Evolutionary conservation across 768 basidiomycete species (phyloP).

Genomic region (Leucosporidium yakuticum): DNA sequence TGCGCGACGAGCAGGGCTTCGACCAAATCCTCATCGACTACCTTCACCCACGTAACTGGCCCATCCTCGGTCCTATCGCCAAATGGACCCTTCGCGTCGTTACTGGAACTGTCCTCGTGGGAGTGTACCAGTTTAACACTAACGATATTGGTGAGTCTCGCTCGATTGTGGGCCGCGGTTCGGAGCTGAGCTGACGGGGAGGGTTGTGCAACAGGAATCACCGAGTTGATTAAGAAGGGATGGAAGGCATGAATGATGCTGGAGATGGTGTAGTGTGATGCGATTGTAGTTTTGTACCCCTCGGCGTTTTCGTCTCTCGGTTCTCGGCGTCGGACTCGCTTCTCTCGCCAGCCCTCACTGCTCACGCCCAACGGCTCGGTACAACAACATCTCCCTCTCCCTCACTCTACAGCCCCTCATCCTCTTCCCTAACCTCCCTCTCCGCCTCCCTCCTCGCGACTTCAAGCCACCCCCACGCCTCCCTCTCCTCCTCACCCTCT

Average conservation of each 20-base stretch:
- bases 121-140: constrained; percentile 97
- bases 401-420: no score
- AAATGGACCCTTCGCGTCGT: constrained; percentile 72
- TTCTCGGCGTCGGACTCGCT: no score
- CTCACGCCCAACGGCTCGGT: no score
- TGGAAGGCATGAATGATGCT: constrained; percentile 73
- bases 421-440: no score
- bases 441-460: no score
- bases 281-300: no score
- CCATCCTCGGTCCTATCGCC: constrained; percentile 60
- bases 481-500: no score
- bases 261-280: no score
- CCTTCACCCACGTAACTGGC: constrained; percentile 87
- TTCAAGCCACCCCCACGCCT: no score
- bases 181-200: not conserved
- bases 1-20: constrained; percentile 52
- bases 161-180: not conserved
- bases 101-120: constrained; percentile 76
- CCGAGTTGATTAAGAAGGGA: constrained; percentile 71
- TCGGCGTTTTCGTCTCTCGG: no score
- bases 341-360: no score
- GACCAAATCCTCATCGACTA: constrained; percentile 78
- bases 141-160: constrained; percentile 93
- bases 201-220: constrained; percentile 59
- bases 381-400: no score